A percentile compares a stretch with the other conserved stretches of the same genome.
These are phyloP conservation scores for Podaxis sp. DNA, from an alignment of 768 basidiomycete genomes.

Conservation along the genomic window DNA sequence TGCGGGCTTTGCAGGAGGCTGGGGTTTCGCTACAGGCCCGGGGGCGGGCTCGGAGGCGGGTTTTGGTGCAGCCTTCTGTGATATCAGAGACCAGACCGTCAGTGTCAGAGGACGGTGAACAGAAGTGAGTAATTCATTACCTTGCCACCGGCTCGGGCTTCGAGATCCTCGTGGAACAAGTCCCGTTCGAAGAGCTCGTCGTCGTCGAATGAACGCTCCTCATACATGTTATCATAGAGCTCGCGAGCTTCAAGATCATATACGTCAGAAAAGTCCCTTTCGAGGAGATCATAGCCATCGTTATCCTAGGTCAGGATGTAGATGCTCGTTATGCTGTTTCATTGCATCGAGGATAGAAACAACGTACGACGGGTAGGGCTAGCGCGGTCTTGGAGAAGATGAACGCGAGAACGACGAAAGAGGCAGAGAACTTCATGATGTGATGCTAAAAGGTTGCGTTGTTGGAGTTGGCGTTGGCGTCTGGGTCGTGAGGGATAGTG, in stretches of 20 bases:
- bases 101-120: neutral
- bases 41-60: neutral
- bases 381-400: neutral
- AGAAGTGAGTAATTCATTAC: neutral
- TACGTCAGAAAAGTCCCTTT: neutral
- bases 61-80: neutral
- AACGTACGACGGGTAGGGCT: neutral
- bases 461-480: neutral
- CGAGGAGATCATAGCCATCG: neutral
- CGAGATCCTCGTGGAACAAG: neutral
- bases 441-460: neutral
- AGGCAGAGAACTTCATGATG: slow-evolving; percentile 4
- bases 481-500: neutral
- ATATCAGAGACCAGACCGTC: neutral
- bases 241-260: neutral
- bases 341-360: neutral
- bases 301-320: neutral
- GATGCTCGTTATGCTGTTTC: too few species aligned
- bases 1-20: neutral
- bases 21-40: neutral
- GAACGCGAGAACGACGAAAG: neutral
- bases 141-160: neutral
- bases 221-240: neutral
- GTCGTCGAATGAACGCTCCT: neutral
- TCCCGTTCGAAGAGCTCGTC: neutral